Base-by-base conservation (phyloP, 2,329 filamentous ascomycete genomes). In the Pseudohalonectria lignicola region DNA sequence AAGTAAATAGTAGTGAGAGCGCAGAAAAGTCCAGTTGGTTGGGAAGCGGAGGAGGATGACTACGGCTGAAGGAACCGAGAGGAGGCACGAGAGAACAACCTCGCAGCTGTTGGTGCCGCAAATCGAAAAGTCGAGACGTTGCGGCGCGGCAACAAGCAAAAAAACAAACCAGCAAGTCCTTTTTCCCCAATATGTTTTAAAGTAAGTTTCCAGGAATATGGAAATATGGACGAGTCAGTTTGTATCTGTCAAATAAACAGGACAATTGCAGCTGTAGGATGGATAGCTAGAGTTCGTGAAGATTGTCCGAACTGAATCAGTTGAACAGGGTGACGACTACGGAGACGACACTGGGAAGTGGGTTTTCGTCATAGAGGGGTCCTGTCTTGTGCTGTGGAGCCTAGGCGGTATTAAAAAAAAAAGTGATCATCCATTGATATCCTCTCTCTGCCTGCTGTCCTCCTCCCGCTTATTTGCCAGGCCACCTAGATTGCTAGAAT, bases 331-430 rank as follows among this genome's bases (percentile, higher is more conserved):
- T 26, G 8, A 12, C 12, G 23, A 8, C 23, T 7, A 8, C 23
- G 23, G 23, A 26, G 23, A 12, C 12, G 23, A 12, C 8, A 26
- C 8, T 26, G 23, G 23, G 12, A 26, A n/a, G 29, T 18, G 31
- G 31, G 16, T 33, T 33, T 33, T 33, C 31, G 31, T 33, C 31
- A 33, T 33, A 33, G 31, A 15, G 31, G 12, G 31, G 31, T 11
- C 8, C 11, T 16, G 15, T 18, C 8, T 33, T 18, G n/a, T 13
- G 12, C 12, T 12, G n/a, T 33, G 23, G 7, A 26, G 23, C 12
- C 23, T 26, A n/a, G 23, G 23, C 12, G 23, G 23, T 12, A 12
- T 7, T 26, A 26, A 26, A 26, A 8, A 26, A 26, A 26, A 26
- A 26, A n/a, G n/a, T n/a, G n/a, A n/a, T n/a, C n/a, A n/a, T n/a